Percentiles rank a stretch among this genome's conserved stretches.
phyloP scores from a whole-genome alignment of 2,329 filamentous ascomycete genomes.

The Fusarium nelsonii region DNA sequence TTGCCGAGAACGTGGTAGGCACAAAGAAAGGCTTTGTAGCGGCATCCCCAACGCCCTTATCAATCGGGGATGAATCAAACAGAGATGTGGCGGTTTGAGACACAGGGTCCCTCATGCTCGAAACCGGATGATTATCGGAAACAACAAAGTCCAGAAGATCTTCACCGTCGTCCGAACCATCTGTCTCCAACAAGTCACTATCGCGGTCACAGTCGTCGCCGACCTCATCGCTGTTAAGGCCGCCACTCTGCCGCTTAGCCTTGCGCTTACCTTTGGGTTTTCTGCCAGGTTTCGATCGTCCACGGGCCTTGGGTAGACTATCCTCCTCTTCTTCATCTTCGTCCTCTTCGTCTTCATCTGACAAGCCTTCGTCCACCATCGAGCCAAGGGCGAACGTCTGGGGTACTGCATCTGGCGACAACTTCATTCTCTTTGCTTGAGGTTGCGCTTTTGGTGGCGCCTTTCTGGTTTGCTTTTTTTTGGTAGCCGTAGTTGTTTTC shows the following conservation, averaged over 20 bases:
- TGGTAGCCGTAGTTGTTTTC: conserved; percentile 12
- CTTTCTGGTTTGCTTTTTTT: conserved; percentile 31
- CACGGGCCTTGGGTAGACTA: conserved; percentile 15
- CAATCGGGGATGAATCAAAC: conserved; percentile 38
- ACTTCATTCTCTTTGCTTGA: conserved; percentile 42
- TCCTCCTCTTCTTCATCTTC: conserved; percentile 42
- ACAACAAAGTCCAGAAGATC: conserved; percentile 71
- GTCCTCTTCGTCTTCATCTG: conserved; percentile 32
- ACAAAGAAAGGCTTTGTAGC: conserved; percentile 53
- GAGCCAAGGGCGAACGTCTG: conserved; percentile 26
- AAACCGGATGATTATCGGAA: conserved; percentile 58
- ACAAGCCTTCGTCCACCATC: conserved; percentile 33
- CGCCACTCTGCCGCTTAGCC: conserved; percentile 41
- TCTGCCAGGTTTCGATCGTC: conserved; percentile 36
- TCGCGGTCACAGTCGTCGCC: conserved; percentile 66
- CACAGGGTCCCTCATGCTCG: conserved; percentile 53
- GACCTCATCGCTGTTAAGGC: conserved; percentile 60
- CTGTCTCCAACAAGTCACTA: conserved; percentile 60
- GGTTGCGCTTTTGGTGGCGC: conserved; percentile 28
- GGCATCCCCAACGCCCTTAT: conserved; percentile 19
- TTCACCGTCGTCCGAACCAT: conserved; percentile 62
- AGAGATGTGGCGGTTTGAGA: conserved; percentile 47
- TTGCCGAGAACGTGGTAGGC: conserved; percentile 55
- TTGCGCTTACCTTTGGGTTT: conserved; percentile 44
- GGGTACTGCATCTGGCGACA: conserved; percentile 24